Evolutionary conservation across 2,329 filamentous ascomycete genomes (phyloP).

Genomic region (Alternaria consortialis): DNA sequence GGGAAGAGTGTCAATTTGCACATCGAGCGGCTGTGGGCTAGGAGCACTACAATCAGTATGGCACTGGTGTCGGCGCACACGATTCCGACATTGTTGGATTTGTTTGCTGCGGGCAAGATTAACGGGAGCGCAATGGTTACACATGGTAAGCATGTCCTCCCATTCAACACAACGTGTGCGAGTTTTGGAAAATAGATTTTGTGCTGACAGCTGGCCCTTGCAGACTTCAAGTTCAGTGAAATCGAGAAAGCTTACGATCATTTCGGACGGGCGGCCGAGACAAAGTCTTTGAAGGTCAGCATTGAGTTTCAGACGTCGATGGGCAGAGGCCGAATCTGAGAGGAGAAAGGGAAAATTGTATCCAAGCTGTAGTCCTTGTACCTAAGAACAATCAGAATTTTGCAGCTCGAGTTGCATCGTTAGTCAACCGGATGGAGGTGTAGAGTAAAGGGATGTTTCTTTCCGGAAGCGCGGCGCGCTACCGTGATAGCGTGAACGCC

Average conservation of each 20-base stretch:
- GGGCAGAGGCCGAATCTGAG: too few species aligned
- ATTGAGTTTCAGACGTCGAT: conserved; percentile 42
- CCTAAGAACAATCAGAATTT: neutral
- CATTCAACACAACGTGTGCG: conserved; percentile 40
- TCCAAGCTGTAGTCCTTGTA: too few species aligned
- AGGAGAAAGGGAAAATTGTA: too few species aligned
- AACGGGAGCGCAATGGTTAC: conserved; percentile 60
- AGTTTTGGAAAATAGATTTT: conserved; percentile 27
- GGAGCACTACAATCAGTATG: conserved; percentile 59
- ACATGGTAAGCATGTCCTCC: conserved; percentile 57
- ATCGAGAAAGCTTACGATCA: conserved; percentile 58
- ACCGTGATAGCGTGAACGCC: neutral
- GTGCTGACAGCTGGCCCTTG: conserved; percentile 57
- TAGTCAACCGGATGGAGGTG: neutral
- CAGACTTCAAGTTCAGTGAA: conserved; percentile 57
- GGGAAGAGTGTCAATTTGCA: conserved; percentile 63
- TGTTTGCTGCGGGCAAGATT: conserved; percentile 60
- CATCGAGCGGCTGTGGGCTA: conserved; percentile 64
- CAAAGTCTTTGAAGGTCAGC: conserved; percentile 57
- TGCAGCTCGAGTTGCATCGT: neutral
- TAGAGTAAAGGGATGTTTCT: neutral
- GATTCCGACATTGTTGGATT: conserved; percentile 25
- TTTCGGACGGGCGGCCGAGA: conserved; percentile 55
- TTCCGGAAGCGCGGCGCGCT: neutral
- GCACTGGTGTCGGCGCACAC: neutral